phyloP scores from a whole-genome alignment of 306 rosid genomes.

The Malus orientalis region DNA sequence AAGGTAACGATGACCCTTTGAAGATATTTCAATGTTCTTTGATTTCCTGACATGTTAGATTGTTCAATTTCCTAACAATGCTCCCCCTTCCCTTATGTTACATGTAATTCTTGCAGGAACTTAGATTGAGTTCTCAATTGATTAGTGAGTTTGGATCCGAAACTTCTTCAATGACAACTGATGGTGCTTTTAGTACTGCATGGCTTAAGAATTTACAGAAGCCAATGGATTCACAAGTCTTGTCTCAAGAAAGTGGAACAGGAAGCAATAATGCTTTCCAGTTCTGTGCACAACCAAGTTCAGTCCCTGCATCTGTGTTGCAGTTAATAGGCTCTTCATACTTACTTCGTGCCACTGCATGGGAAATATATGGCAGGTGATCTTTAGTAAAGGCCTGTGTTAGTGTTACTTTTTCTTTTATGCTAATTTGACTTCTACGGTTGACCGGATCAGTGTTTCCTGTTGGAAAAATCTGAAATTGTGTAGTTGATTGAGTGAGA shows the following conservation, averaged over 20 bases:
- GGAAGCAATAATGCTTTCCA: constrained; percentile 50
- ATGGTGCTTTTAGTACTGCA: constrained; percentile 74
- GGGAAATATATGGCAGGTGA: constrained; percentile 95
- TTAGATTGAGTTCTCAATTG: constrained; percentile 75
- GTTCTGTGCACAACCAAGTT: constrained; percentile 71
- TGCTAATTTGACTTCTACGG: neutral
- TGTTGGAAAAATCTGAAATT: neutral
- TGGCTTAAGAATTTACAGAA: constrained; percentile 87
- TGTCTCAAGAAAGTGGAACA: constrained; percentile 57
- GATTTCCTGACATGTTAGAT: neutral
- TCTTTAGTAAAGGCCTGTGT: neutral
- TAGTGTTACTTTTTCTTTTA: constrained; percentile 3
- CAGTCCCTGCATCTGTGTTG: constrained; percentile 88
- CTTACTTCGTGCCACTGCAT: constrained; percentile 78
- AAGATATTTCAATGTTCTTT: constrained; percentile 22
- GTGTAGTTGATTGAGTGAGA: neutral
- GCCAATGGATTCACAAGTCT: constrained; percentile 59
- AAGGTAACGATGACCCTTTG: constrained; percentile 46
- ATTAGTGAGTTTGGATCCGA: constrained; percentile 70
- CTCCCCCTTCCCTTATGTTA: constrained; percentile 4
- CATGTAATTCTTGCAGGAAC: constrained; percentile 49
- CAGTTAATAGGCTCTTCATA: constrained; percentile 83
- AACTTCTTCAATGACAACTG: constrained; percentile 64
- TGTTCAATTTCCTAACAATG: neutral
- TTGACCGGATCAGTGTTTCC: neutral